phyloP scores from a whole-genome alignment of 345 rosid genomes.

The Erodium maritimum region DNA sequence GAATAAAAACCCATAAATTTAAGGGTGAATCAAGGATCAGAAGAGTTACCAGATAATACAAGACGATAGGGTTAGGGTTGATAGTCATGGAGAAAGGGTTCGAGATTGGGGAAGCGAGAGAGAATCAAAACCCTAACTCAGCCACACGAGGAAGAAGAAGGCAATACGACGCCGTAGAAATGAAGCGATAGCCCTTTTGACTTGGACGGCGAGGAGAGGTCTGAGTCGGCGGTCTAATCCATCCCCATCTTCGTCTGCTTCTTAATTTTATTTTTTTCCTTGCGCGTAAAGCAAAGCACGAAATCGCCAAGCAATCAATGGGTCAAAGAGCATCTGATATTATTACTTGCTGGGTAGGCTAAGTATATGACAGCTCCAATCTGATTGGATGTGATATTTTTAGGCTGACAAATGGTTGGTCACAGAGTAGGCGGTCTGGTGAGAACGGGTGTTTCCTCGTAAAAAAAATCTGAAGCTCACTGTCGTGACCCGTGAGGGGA shows the following conservation, averaged over 20 bases:
- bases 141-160: background rate
- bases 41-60: background rate
- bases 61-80: background rate
- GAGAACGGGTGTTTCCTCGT: background rate
- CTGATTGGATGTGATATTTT: background rate
- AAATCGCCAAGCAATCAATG: background rate
- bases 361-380: background rate
- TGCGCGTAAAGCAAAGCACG: constrained; percentile 12
- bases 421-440: background rate
- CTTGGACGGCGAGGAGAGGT: background rate
- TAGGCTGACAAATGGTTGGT: background rate
- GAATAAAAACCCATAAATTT: background rate
- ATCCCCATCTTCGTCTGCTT: background rate
- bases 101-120: background rate
- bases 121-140: constrained; percentile 12
- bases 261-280: constrained; percentile 7
- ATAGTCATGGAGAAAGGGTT: background rate
- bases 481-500: background rate
- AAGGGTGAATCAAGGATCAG: background rate
- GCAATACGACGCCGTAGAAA: background rate
- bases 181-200: constrained; percentile 8
- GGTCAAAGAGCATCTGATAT: background rate
- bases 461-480: no score
- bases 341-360: background rate
- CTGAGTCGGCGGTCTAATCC: constrained; percentile 14